phyloP scores from a whole-genome alignment of 495 filamentous ascomycete genomes.

The Chaetomidium leptoderma region DNA sequence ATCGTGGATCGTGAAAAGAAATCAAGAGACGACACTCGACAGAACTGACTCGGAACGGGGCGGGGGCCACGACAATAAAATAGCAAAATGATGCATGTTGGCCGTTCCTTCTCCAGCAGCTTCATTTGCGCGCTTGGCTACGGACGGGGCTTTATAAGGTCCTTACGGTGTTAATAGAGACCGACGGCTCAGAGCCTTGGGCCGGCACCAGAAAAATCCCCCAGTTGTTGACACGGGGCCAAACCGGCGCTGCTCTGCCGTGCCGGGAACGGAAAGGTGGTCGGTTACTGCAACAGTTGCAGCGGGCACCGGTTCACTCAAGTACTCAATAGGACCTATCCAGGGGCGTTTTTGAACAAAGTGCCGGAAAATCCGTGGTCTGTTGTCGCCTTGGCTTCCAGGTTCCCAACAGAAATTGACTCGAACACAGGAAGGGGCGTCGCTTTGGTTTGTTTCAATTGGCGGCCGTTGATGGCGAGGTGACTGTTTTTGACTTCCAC shows the following conservation, averaged over 20 bases:
- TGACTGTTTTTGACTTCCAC: too few species aligned
- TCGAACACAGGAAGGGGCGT: too few species aligned
- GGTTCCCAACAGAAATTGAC: not conserved
- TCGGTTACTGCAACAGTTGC: not conserved
- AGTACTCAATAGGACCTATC: not conserved
- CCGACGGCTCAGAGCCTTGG: not conserved
- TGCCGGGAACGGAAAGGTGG: conserved; percentile 10
- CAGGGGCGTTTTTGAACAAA: not conserved
- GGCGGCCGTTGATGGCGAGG: too few species aligned
- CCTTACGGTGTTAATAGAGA: not conserved
- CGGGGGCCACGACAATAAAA: not conserved
- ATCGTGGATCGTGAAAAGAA: not conserved
- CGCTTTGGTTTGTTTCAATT: too few species aligned
- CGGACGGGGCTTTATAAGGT: not conserved
- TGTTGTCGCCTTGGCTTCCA: not conserved
- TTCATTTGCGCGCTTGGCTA: not conserved
- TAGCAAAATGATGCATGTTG: conserved; percentile 1
- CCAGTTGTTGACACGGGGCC: not conserved
- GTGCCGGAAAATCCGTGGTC: not conserved
- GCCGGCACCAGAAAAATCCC: conserved; percentile 9
- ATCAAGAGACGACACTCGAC: not conserved
- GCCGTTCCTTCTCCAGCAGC: not conserved
- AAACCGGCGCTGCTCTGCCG: not conserved
- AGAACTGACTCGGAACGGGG: not conserved
- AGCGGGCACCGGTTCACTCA: not conserved